These are phyloP conservation scores for Sugiyamaella castrensis DNA, from an alignment of 1,139 yeast genomes.

Conservation along the genomic window DNA sequence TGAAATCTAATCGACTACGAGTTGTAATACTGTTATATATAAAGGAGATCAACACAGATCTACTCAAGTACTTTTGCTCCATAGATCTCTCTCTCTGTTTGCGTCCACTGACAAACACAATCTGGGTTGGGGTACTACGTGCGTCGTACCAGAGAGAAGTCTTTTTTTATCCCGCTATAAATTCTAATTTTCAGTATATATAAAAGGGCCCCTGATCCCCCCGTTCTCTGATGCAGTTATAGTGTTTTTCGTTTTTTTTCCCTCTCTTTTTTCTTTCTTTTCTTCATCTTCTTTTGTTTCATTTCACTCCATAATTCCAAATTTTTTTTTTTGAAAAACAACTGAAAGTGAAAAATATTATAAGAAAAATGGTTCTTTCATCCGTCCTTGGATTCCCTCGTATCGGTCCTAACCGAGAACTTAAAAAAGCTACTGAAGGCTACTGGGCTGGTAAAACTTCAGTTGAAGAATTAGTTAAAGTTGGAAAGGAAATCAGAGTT, in stretches of 20 bases:
- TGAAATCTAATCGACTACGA: no score
- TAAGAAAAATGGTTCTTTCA: constrained; percentile 77
- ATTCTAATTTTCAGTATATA: neutral
- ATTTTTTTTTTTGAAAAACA: constrained; percentile 4
- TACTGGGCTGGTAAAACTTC: constrained; percentile 96
- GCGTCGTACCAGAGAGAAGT: no score
- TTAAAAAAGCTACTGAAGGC: constrained; percentile 97
- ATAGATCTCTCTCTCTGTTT: no score
- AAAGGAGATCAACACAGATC: no score
- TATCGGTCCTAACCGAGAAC: constrained; percentile 95
- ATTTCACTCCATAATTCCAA: neutral
- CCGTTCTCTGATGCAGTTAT: neutral
- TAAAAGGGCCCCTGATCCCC: constrained; percentile 10
- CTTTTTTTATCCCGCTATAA: no score
- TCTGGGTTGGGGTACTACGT: no score
- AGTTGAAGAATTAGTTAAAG: constrained; percentile 82
- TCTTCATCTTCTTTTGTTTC: neutral
- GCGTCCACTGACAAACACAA: no score
- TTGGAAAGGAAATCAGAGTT: constrained; percentile 93
- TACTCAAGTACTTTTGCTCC: no score
- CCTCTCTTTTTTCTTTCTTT: no score
- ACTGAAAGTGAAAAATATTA: constrained; percentile 1
- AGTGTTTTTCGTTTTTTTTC: no score
- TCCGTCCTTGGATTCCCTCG: constrained; percentile 99
- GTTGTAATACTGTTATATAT: no score